These are phyloP conservation scores for Fallopia convolvulus DNA, from an alignment of 148 eudicot species.

Conservation along the genomic window DNA sequence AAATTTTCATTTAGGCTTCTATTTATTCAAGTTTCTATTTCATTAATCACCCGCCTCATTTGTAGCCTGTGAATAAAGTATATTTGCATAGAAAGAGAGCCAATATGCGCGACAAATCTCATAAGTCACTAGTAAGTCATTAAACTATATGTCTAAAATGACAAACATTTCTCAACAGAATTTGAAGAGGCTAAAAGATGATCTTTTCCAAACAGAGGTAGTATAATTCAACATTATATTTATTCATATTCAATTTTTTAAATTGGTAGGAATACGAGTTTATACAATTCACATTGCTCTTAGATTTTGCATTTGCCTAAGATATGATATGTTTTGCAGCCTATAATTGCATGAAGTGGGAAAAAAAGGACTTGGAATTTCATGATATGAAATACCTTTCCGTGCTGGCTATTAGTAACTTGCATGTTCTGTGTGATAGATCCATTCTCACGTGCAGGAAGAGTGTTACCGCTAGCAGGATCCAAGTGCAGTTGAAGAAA, in stretches of 20 bases:
- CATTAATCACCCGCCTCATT: no score
- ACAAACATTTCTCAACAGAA: no score
- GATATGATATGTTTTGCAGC: neutral
- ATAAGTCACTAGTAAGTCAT: no score
- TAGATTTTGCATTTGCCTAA: neutral
- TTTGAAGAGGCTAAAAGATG: no score
- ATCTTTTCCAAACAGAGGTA: no score
- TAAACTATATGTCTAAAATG: no score
- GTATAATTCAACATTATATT: neutral
- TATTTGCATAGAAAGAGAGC: no score
- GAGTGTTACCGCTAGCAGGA: slow-evolving; percentile 75
- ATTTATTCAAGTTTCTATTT: no score
- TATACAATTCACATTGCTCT: neutral
- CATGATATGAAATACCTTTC: slow-evolving; percentile 52
- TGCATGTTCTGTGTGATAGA: slow-evolving; percentile 65
- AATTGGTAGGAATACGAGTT: neutral
- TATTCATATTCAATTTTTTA: neutral
- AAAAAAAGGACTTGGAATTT: neutral
- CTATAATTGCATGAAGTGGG: neutral
- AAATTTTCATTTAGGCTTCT: neutral
- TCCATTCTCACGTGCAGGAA: slow-evolving; percentile 65
- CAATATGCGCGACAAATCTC: no score
- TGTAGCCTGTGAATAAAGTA: no score
- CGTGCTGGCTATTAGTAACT: slow-evolving; percentile 84
- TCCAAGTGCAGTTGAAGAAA: slow-evolving; percentile 93